Evolutionary conservation across 108 stramenopile genomes (phyloP), one percentile per base, ranked within the genome.

Genomic region (Halocafeteria seosinensis): DNA sequence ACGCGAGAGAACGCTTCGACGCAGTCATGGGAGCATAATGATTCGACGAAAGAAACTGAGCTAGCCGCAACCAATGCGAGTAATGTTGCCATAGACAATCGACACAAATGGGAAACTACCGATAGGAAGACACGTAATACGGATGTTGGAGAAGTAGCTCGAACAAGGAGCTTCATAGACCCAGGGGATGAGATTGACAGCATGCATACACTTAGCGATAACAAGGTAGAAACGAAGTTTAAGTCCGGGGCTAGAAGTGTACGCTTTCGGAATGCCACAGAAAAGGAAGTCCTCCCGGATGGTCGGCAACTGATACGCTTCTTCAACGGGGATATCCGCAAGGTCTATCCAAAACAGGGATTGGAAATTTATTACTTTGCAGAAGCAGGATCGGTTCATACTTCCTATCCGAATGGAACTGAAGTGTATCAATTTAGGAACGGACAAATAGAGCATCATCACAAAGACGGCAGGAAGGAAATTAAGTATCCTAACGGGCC

Each of bases 271-370:
- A 85, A 84, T 62, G 86, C 84, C 2, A 81, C 79, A 27, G 28
- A 35, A 25, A 83, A 85, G 67, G 81, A 81, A 62, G 37, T 65
- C 13, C 50, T 60, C 30, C 50, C 76, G 13, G 84, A 85, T 50
- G 88, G 88, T 3, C 74, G 73, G 8, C 63, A 36, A 21, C 61
- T 84, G 13, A 75, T 84, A 23, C 70, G 82, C 3, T 87, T 81
- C 62, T 50, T 63, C 30, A 89, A 89, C 68, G 88, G 88, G 4
- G 88, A 89, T 64, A 62, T 85, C 27, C 82, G 86, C 71, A 74
- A 71, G 12, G 42, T 61, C 1, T 72, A 72, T 21, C 33, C 62
- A 28, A 47, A n/a, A 28, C 58, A 36, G 8, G 77, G 76, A 35
- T 67, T 67, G 38, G 66, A 71, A 25, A 75, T 84, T 23, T 86